These are phyloP conservation scores for Eragrostis tef DNA, from an alignment of 202 grass and related monocot species.

Conservation along the genomic window DNA sequence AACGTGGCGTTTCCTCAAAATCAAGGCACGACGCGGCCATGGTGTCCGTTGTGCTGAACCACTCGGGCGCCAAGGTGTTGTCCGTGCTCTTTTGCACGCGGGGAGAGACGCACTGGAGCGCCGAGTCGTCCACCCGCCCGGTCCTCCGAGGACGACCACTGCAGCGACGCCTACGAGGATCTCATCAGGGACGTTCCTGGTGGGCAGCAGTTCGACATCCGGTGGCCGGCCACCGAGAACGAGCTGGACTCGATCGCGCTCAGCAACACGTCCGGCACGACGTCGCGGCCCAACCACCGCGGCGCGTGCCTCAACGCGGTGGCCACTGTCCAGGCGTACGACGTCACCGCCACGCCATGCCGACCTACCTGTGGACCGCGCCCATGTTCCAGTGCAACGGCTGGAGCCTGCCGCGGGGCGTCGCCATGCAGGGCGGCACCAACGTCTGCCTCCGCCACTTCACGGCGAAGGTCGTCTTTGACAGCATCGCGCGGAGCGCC, in stretches of 20 bases:
- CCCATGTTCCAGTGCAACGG: conserved; percentile 95
- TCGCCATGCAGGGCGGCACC: conserved; percentile 72
- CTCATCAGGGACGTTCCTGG: conserved; percentile 46
- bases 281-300: conserved; percentile 75
- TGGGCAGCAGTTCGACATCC: conserved; percentile 61
- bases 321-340: conserved; percentile 54
- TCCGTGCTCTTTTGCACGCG: conserved; percentile 26
- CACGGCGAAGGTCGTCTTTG: conserved; percentile 61
- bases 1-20: too few species aligned
- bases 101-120: conserved; percentile 1
- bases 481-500: conserved; percentile 67
- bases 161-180: conserved; percentile 51
- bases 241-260: conserved; percentile 73
- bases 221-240: conserved; percentile 61
- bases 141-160: conserved; percentile 35
- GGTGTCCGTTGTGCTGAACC: conserved; percentile 60
- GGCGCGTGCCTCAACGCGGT: conserved; percentile 74
- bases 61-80: conserved; percentile 78
- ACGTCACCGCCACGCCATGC: conserved; percentile 58
- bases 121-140: conserved; percentile 23
- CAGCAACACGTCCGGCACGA: conserved; percentile 89
- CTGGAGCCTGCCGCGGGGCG: conserved; percentile 75
- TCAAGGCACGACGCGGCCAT: conserved; percentile 53
- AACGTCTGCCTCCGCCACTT: conserved; percentile 76
- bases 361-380: conserved; percentile 78